phyloP scores from a whole-genome alignment of 2,329 filamentous ascomycete species.

The Cladophialophora yegresii region DNA sequence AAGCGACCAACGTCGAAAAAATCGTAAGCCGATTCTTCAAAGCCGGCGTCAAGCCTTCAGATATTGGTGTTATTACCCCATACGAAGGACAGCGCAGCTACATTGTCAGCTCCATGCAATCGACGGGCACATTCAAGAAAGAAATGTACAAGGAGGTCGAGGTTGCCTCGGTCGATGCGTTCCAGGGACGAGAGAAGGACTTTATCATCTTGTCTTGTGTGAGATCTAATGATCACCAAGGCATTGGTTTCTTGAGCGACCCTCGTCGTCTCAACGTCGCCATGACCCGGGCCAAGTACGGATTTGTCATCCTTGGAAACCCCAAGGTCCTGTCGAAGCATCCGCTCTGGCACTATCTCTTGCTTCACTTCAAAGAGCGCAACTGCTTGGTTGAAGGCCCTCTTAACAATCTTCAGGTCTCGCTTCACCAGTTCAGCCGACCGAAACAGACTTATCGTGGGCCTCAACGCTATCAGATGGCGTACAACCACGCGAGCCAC shows the following conservation, averaged over 20 bases:
- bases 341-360: constrained; percentile 92
- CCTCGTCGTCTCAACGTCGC: constrained; percentile 96
- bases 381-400: constrained; percentile 96
- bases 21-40: constrained; percentile 99
- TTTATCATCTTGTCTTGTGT: constrained; percentile 98
- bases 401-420: constrained; percentile 92
- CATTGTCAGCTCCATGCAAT: constrained; percentile 99
- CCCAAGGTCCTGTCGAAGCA: constrained; percentile 98
- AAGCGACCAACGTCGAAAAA: constrained; percentile 97
- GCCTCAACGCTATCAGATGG: constrained; percentile 82
- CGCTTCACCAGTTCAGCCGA: constrained; percentile 88
- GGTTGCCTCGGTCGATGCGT: constrained; percentile 96
- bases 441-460: constrained; percentile 90
- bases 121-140: constrained; percentile 95
- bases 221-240: constrained; percentile 97
- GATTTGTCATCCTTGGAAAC: constrained; percentile 93
- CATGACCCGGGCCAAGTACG: constrained; percentile 94
- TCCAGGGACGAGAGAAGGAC: constrained; percentile 98
- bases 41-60: constrained; percentile 87
- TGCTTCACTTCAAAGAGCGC: constrained; percentile 94
- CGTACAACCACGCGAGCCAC: constrained; percentile 67
- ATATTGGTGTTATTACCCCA: constrained; percentile 97
- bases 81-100: constrained; percentile 98
- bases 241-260: constrained; percentile 97
- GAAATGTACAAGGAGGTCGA: constrained; percentile 98